These are phyloP conservation scores for Liquidambar formosana DNA, from an alignment of 164 flowering plant species.

Conservation along the genomic window DNA sequence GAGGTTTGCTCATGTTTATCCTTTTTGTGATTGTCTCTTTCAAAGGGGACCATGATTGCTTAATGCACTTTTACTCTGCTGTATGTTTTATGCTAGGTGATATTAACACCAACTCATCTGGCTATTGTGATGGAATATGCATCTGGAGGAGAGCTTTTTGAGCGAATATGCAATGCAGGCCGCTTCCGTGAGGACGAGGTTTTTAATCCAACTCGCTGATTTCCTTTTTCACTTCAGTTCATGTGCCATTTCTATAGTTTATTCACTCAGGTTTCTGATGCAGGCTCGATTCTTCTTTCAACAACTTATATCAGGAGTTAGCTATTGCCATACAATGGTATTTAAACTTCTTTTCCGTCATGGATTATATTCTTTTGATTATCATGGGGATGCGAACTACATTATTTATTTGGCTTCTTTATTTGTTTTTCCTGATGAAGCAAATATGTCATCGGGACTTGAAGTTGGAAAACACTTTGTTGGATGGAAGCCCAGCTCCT, in stretches of 20 bases:
- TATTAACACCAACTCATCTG: constrained; percentile 73
- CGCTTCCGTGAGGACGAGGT: constrained; percentile 87
- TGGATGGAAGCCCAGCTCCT: constrained; percentile 81
- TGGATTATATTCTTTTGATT: neutral
- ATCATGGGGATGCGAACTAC: neutral
- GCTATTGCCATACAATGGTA: constrained; percentile 79
- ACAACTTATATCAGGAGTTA: constrained; percentile 76
- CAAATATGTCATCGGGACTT: constrained; percentile 78
- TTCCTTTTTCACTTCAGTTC: neutral
- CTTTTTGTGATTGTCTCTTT: neutral
- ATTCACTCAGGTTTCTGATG: constrained; percentile 8
- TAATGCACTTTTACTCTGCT: neutral
- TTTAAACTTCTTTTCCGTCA: constrained; percentile 2
- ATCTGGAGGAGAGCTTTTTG: constrained; percentile 81
- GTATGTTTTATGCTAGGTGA: constrained; percentile 39
- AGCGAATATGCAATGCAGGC: constrained; percentile 67
- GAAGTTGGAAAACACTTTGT: constrained; percentile 72
- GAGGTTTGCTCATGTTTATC: constrained; percentile 28
- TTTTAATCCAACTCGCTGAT: constrained; percentile 1
- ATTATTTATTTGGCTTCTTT: constrained; percentile 7
- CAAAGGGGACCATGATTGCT: neutral
- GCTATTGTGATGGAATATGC: constrained; percentile 93
- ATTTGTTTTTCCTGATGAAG: constrained; percentile 33
- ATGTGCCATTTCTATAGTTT: neutral
- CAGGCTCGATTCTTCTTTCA: constrained; percentile 80